These are phyloP conservation scores for Ophiostoma montium DNA, from an alignment of 2,329 filamentous ascomycete species.

Conservation along the genomic window DNA sequence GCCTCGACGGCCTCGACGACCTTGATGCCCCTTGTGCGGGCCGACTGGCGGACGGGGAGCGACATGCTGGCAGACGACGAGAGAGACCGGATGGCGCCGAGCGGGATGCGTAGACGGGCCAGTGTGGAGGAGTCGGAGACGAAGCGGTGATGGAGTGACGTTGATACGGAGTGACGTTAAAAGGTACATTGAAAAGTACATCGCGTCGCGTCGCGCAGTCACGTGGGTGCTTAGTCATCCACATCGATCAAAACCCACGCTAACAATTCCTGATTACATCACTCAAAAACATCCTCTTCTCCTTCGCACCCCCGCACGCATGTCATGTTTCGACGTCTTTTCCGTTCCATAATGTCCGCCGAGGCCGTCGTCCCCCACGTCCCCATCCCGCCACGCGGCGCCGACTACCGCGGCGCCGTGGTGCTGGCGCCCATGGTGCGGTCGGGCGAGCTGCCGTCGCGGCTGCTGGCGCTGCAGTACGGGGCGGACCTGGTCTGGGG, in stretches of 20 bases:
- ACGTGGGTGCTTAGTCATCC: too few species aligned
- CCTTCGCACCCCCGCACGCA: not conserved
- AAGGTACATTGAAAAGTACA: too few species aligned
- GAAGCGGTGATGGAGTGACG: too few species aligned
- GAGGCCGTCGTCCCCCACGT: constrained; percentile 47
- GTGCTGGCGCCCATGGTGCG: constrained; percentile 97
- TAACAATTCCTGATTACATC: not conserved
- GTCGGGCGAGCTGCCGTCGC: constrained; percentile 86
- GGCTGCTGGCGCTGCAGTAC: constrained; percentile 79
- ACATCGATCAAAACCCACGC: too few species aligned
- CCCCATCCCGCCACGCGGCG: constrained; percentile 73
- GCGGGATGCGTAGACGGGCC: not conserved
- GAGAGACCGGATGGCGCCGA: constrained; percentile 1
- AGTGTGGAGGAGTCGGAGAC: not conserved
- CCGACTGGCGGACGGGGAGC: constrained; percentile 8
- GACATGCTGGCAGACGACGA: constrained; percentile 7
- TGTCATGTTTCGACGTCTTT: constrained; percentile 14
- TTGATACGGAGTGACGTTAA: too few species aligned
- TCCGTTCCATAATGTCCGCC: constrained; percentile 43
- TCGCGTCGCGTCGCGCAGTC: too few species aligned
- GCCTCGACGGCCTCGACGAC: constrained; percentile 13
- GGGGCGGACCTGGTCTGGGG: constrained; percentile 97
- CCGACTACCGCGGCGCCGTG: constrained; percentile 86
- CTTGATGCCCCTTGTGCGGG: constrained; percentile 10
- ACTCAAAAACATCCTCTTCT: too few species aligned